Evolutionary conservation across 2,329 filamentous ascomycete species (phyloP), one percentile per base, ranked within the genome.

Genomic region (Monilinia fructigena): DNA sequence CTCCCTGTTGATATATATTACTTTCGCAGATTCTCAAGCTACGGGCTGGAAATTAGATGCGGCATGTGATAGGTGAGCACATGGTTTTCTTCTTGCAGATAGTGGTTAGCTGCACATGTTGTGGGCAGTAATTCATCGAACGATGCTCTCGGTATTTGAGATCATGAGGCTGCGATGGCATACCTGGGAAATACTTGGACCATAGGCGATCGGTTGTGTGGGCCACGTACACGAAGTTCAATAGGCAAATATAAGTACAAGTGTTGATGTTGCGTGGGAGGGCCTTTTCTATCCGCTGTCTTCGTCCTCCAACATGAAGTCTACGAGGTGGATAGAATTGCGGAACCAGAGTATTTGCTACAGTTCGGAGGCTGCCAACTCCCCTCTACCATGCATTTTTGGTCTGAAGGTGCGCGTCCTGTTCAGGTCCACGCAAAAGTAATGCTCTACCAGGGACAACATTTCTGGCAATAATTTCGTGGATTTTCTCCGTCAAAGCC

Each of bases 41-140:
- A 66, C 76, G 48, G 72, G 71, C 20, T 79, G 76, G 76, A 78
- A 77, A 66, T 64, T 79, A 42, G 77, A 79, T 23, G 65, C 73
- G 58, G 77, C 78, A 65, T 74, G 74, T 65, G 76, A 79, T 68
- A 77, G 77, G 77, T 79, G 75, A 74, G 77, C 73, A 42, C 35
- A 55, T 31, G 4, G 16, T 63, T 47, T 42, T 26, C n/a, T 68
- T 67, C 28, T 8, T 48, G 38, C 20, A 31, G 8, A 23, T 18
- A 23, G 14, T 23, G 16, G 28, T 55, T 20, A 42, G 35, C 50
- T 26, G n/a, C n/a, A 48, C 16, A 31, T 18, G 4, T 26, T 6
- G 23, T 50, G 45, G 31, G 11, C 56, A 48, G 48, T n/a, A 42
- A 26, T 23, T 50, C 5, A n/a, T 38, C n/a, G 23, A 48, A 61